Evolutionary conservation across 768 basidiomycete genomes (phyloP).

Genomic region (Termitomyces sp.): DNA sequence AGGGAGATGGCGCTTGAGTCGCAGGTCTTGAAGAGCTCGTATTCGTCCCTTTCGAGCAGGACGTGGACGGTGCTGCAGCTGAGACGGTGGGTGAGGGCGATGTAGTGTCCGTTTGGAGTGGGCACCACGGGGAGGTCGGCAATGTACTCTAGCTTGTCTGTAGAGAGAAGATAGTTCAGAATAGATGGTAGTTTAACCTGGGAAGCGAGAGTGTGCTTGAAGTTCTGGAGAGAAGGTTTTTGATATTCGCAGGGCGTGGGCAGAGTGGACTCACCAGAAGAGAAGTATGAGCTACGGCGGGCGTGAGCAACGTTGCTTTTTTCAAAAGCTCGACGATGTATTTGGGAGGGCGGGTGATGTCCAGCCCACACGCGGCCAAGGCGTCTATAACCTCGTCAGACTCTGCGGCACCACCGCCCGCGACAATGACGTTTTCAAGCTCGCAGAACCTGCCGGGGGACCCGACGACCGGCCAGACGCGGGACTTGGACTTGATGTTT

Average conservation of each 20-base stretch:
- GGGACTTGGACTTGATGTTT: conserved; percentile 16
- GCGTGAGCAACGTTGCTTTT: conserved; percentile 19
- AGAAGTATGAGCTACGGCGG: conserved; percentile 22
- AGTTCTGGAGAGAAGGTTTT: conserved; percentile 6
- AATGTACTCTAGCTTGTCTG: conserved; percentile 25
- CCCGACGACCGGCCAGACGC: conserved; percentile 32
- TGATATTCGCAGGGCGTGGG: too few relatives aligned
- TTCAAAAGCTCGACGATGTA: conserved; percentile 26
- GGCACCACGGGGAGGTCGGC: conserved; percentile 32
- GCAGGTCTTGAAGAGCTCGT: conserved; percentile 21
- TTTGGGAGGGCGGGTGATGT: conserved; percentile 29
- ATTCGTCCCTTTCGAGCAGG: conserved; percentile 26
- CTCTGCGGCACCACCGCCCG: conserved; percentile 12
- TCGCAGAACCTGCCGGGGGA: background rate
- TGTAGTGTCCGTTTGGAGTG: conserved; percentile 15
- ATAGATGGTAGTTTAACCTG: conserved; percentile 11
- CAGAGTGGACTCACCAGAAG: conserved; percentile 23
- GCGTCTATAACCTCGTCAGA: conserved; percentile 19
- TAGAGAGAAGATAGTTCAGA: conserved; percentile 31
- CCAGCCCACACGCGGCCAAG: conserved; percentile 28
- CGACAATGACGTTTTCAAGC: conserved; percentile 21
- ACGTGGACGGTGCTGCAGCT: conserved; percentile 10
- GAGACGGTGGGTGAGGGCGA: conserved; percentile 14
- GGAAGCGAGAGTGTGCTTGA: conserved; percentile 5
- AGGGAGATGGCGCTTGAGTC: conserved; percentile 29